Evolutionary conservation across 306 rosid species (phyloP).

Genomic region (Malus sylvestris): DNA sequence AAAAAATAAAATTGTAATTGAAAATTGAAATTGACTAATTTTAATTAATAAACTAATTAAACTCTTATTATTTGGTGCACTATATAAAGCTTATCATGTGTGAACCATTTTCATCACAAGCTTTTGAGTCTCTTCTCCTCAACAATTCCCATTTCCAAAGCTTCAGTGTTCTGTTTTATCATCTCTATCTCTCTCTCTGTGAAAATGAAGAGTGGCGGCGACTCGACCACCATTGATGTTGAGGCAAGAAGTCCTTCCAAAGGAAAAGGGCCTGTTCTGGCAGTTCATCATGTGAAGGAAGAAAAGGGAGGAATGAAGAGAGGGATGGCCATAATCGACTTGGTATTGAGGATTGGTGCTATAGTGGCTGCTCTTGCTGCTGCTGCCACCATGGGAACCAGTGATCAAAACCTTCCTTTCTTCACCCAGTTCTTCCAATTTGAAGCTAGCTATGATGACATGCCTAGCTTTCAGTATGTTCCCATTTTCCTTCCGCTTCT

Average conservation of each 20-base stretch:
- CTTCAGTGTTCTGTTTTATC: neutral
- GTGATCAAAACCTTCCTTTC: slow-evolving; percentile 77
- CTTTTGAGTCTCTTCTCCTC: slow-evolving; percentile 1
- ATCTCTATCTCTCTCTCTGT: neutral
- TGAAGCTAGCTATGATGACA: slow-evolving; percentile 73
- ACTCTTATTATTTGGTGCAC: slow-evolving; percentile 1
- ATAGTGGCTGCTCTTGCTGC: slow-evolving; percentile 51
- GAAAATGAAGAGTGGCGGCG: slow-evolving; percentile 42
- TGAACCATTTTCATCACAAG: slow-evolving; percentile 3
- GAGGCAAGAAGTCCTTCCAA: slow-evolving; percentile 37
- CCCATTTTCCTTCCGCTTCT: neutral
- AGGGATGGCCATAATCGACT: slow-evolving; percentile 61
- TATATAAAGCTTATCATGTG: neutral
- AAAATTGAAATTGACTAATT: neutral
- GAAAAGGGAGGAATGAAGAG: slow-evolving; percentile 49
- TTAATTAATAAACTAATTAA: neutral
- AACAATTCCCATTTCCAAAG: neutral
- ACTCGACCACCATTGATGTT: slow-evolving; percentile 45
- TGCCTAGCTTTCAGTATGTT: slow-evolving; percentile 66
- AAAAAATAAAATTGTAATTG: neutral
- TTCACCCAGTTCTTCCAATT: slow-evolving; percentile 91
- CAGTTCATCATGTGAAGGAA: neutral
- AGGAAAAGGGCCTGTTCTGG: slow-evolving; percentile 34
- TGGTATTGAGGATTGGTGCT: slow-evolving; percentile 72
- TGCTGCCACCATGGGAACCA: slow-evolving; percentile 69